Conservation (phyloP, 371 early-diverging fungal species). For the Chytridium lagenaria region DNA sequence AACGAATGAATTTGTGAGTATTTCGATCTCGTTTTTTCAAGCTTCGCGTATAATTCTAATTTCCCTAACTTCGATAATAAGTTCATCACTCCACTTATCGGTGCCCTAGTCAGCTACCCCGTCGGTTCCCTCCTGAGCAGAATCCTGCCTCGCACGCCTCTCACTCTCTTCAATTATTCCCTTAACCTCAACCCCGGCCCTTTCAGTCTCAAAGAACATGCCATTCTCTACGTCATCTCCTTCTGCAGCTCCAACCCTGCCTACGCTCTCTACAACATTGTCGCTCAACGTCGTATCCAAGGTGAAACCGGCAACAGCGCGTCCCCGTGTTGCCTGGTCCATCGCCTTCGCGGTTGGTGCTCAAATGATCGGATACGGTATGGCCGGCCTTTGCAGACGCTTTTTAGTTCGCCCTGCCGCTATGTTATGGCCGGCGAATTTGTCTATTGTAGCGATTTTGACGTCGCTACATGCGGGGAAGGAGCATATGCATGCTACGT, state of each 20-base stretch:
- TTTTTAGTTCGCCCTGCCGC: constrained; percentile 81
- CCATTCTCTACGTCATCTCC: constrained; percentile 24
- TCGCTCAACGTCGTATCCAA: constrained; percentile 24
- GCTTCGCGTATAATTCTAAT: not conserved
- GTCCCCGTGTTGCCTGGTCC: constrained; percentile 15
- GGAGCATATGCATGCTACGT: not conserved
- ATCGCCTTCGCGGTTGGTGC: constrained; percentile 20
- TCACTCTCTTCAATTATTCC: constrained; percentile 12
- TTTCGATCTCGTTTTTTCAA: not conserved
- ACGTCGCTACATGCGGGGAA: constrained; percentile 67
- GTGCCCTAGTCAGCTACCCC: constrained; percentile 24
- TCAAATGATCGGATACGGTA: constrained; percentile 75
- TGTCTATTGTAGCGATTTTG: constrained; percentile 77
- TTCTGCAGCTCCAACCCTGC: constrained; percentile 19
- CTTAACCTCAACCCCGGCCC: constrained; percentile 39
- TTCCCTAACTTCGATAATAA: not conserved
- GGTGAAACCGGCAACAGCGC: not conserved
- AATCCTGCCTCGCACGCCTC: constrained; percentile 23
- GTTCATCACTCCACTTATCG: constrained; percentile 14
- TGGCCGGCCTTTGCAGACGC: constrained; percentile 78
- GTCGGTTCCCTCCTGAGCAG: constrained; percentile 23
- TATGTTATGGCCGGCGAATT: constrained; percentile 85
- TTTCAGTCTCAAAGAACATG: constrained; percentile 36
- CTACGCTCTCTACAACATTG: constrained; percentile 39
- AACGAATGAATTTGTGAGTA: constrained; percentile 36